Evolutionary conservation across 768 basidiomycete species (phyloP), one percentile per base, ranked within the genome.

Genomic region (Suillus cothurnatus): DNA sequence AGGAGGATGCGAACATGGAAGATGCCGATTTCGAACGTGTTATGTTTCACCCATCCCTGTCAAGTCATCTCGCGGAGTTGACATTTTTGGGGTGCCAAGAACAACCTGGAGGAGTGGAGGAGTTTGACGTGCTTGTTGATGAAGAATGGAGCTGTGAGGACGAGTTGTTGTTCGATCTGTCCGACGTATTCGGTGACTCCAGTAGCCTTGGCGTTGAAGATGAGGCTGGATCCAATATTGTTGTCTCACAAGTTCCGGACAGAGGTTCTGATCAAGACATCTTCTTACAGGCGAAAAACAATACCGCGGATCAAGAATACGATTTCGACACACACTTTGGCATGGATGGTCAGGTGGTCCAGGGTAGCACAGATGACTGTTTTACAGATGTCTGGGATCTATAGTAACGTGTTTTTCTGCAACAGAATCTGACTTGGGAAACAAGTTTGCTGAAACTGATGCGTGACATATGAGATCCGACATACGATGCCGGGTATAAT

Each of bases 381-480:
- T 67, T 67, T 32, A 58, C 57, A 8, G 67, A 68, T 38, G 61
- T 68, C 17, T 68, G 65, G 67, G 62, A 63, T 38, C n/a, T 61
- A 38, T 63, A 38, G 36, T 14, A 62, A 66, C 55, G 21, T 53
- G 28, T 59, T 38, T 38, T 38, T 66, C 63, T 9, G 43, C 38
- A 19, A 59, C 52, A 41, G 50, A 64, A 7, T 55, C 23, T 64
- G 60, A 15, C 36, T 60, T 56, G 50, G 60, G 63, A n/a, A 61
- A 52, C 19, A 32, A 34, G 28, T 61, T 36, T 57, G 26, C 57
- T 58, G 21, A 23, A 57, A 38, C 23, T 61, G 50, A 58, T 65
- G n/a, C 74, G 67, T 74, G 73, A 74, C 67, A 76, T 75, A 75
- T 75, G 71, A 77, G 72, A 72, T 38, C 26, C 23, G 66, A 62